Evolutionary conservation across 2,329 filamentous ascomycete species (phyloP).

Genomic region (Setomelanomma holmii): DNA sequence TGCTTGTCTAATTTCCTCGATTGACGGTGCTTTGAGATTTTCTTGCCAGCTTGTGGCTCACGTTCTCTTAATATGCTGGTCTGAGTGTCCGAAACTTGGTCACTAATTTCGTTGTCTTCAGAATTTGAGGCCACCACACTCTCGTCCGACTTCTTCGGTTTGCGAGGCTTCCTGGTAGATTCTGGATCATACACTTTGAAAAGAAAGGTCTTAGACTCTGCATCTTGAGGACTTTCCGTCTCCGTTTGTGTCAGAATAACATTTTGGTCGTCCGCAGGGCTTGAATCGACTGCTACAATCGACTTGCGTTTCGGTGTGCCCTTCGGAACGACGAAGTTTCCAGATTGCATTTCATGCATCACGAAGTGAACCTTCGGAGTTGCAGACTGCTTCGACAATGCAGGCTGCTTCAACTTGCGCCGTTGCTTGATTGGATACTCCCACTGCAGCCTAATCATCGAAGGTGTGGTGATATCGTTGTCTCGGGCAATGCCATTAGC

Average conservation of each 20-base stretch:
- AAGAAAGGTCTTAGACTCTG: neutral
- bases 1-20: too few relatives aligned
- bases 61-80: neutral
- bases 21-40: neutral
- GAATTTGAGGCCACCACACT: neutral
- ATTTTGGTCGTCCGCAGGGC: too few relatives aligned
- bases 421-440: neutral
- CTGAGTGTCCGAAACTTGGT: neutral
- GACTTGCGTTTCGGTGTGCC: too few relatives aligned
- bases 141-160: neutral
- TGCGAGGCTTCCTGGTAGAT: slow-evolving; percentile 1
- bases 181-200: neutral
- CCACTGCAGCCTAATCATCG: too few relatives aligned
- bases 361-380: neutral
- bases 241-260: too few relatives aligned
- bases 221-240: neutral
- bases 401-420: neutral
- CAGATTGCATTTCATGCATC: neutral
- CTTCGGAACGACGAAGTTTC: too few relatives aligned
- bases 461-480: too few relatives aligned
- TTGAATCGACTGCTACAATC: too few relatives aligned
- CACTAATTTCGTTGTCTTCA: neutral
- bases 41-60: neutral
- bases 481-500: too few relatives aligned
- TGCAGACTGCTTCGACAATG: neutral